phyloP scores from a whole-genome alignment of 1,139 yeast genomes.

The Hyphopichia fennica region DNA sequence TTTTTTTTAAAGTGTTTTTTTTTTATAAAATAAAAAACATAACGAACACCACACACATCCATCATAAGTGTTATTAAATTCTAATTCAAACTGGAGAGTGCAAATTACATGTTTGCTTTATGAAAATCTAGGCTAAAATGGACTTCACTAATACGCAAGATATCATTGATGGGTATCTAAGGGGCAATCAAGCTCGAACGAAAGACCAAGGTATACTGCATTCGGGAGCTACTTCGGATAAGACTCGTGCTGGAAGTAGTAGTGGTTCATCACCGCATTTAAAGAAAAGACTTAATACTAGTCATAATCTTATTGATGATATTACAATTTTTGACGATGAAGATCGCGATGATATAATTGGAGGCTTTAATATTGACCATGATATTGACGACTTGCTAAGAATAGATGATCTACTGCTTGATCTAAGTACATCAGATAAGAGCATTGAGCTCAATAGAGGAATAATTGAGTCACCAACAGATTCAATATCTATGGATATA shows the following conservation, averaged over 20 bases:
- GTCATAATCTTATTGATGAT: neutral
- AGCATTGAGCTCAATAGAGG: constrained; percentile 2
- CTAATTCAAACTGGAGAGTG: no score
- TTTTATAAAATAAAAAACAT: no score
- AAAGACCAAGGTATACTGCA: neutral
- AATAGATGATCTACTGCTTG: neutral
- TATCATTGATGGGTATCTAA: constrained; percentile 2
- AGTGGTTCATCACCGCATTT: neutral
- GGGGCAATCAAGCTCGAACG: neutral
- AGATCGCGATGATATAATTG: neutral
- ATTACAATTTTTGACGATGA: constrained; percentile 2
- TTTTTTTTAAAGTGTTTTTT: no score
- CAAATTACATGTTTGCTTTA: neutral
- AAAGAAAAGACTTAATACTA: neutral
- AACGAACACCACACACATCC: no score
- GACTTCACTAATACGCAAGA: constrained; percentile 1
- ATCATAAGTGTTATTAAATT: no score
- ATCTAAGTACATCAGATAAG: neutral
- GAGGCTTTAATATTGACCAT: neutral
- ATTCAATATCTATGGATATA: neutral
- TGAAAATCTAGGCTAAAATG: neutral
- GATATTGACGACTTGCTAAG: neutral
- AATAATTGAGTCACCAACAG: neutral
- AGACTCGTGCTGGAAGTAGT: neutral
- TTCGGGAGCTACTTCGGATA: neutral